These are phyloP conservation scores for Arctium lappa DNA, from an alignment of 129 eudicot genomes.

Conservation along the genomic window DNA sequence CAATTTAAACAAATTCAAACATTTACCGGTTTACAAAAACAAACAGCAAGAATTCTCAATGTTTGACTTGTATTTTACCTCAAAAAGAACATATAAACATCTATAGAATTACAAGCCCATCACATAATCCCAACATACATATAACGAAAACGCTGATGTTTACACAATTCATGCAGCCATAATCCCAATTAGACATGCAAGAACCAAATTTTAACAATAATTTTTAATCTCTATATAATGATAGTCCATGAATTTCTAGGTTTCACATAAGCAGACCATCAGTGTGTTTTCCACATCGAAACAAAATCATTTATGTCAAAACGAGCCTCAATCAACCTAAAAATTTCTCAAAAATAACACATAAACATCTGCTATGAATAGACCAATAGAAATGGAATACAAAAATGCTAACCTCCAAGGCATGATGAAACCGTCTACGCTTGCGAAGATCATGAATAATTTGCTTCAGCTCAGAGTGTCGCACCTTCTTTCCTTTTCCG, in stretches of 20 bases:
- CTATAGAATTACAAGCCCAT: too few relatives aligned
- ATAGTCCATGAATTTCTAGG: not conserved
- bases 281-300: not conserved
- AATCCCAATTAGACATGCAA: not conserved
- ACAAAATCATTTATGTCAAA: not conserved
- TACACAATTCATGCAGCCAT: not conserved
- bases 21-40: too few relatives aligned
- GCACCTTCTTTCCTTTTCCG: conserved; percentile 41
- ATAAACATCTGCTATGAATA: not conserved
- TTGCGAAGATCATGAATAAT: conserved; percentile 71
- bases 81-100: too few relatives aligned
- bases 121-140: not conserved
- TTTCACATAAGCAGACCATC: not conserved
- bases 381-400: not conserved
- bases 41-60: too few relatives aligned
- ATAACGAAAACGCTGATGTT: not conserved
- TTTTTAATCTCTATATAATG: not conserved
- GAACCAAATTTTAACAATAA: not conserved
- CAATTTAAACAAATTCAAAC: too few relatives aligned
- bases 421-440: conserved; percentile 71
- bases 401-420: conserved; percentile 55
- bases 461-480: conserved; percentile 59
- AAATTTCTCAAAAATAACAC: not conserved
- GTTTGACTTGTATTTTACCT: too few relatives aligned
- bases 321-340: too few relatives aligned